Base-by-base conservation (phyloP, 2,329 filamentous ascomycete genomes). In the Aspergillus flavus region DNA sequence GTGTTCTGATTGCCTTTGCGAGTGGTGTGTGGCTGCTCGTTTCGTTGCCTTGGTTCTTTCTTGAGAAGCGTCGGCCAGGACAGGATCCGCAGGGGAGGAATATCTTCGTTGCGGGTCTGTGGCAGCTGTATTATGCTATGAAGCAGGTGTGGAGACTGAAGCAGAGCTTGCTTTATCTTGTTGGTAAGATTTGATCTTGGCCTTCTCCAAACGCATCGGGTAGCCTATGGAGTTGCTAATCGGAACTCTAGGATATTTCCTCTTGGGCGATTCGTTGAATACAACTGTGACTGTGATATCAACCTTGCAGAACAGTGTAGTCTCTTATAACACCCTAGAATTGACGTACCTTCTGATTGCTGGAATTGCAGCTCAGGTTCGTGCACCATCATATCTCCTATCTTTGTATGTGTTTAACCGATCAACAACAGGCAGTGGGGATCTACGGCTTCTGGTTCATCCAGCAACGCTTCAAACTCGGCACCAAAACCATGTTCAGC, bases 401-500 rank as follows among this genome's bases (percentile, higher is more conserved):
- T 21, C 19, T 28, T 7, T 7, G n/a, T 19, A 16, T n/a, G 1
- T n/a, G 21, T 16, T 11, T 19, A 21, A 9, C 32, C 23, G 7
- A 4, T 30, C 21, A 30, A 43, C 60, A n/a, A 62, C 23, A 78
- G 75, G 76, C 73, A 0, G 75, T 86, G 0, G 88, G 89, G 0
- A 90, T 91, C 58, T 87, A 84, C 57, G 73, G 74, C 5, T 90
- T 89, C 70, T 91, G 86, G 85, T 78, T 78, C 58, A 78, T 88
- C 12, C 89, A 91, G 72, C 84, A 85, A 65, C 81, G 81, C n/a
- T 88, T 83, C 71, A 74, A 81, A 1, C 79, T 91, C 4, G 81
- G 82, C 50, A 89, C 87, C 1, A 91, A 91, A 74, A 85, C 84
- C 19, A 91, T 91, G 88, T 90, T 91, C 79, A 88, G 89, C 70